Evolutionary conservation across 1,284 basidiomycete genomes (phyloP).

Genomic region (Sphaerobolus stellatus): DNA sequence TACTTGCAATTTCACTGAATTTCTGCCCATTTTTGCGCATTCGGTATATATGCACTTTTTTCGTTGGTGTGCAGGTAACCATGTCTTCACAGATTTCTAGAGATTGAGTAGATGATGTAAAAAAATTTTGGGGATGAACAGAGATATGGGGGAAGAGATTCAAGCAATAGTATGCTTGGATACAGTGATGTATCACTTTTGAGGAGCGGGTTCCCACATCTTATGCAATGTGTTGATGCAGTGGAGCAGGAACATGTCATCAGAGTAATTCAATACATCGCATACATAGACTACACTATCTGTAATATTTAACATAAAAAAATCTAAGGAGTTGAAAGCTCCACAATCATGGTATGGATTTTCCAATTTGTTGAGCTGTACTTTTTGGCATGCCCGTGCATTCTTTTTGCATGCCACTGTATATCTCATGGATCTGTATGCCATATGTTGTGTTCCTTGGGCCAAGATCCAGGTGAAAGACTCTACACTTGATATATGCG

Average conservation of each 20-base stretch:
- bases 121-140: not conserved
- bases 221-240: not conserved
- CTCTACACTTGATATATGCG: no score
- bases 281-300: not conserved
- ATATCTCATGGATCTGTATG: no score
- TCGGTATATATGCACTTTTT: not conserved
- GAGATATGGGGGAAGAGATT: not conserved
- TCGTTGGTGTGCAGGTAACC: not conserved
- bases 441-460: no score
- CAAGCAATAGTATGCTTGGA: not conserved
- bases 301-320: not conserved
- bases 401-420: not conserved
- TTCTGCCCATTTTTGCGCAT: not conserved
- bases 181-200: not conserved
- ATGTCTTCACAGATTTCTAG: not conserved
- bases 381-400: not conserved
- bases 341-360: not conserved
- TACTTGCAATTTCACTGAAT: not conserved
- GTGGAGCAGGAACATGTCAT: not conserved
- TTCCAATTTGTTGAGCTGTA: not conserved
- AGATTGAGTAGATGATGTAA: not conserved
- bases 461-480: no score
- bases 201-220: not conserved
- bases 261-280: not conserved
- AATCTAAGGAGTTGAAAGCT: not conserved